A percentile compares a stretch with the other conserved stretches of the same genome.
Evolutionary conservation across 2,329 filamentous ascomycete species (phyloP).

Genomic region (Cladosporium sp.): DNA sequence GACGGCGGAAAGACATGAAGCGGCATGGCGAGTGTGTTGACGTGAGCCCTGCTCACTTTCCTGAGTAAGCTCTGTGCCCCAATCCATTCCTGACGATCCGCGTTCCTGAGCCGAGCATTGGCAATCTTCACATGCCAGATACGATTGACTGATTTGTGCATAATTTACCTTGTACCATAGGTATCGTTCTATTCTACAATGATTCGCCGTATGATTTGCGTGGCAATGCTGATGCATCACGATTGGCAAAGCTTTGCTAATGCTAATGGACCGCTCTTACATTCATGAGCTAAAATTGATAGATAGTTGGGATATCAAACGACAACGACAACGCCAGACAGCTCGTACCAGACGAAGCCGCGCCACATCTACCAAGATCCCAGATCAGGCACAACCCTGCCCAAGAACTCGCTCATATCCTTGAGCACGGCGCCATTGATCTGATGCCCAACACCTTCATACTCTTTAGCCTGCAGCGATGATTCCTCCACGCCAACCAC

Average conservation of each 20-base stretch:
- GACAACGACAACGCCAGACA: background rate
- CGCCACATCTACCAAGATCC: background rate
- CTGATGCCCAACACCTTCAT: slow-evolving; percentile 47
- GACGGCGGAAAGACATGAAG: too few relatives aligned
- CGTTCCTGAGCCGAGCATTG: slow-evolving; percentile 4
- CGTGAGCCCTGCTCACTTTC: background rate
- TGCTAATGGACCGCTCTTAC: too few relatives aligned
- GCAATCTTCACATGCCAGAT: slow-evolving; percentile 4
- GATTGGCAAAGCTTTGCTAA: too few relatives aligned
- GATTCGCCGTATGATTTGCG: too few relatives aligned
- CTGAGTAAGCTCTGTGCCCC: background rate
- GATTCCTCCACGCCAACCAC: slow-evolving; percentile 38
- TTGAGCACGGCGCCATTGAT: slow-evolving; percentile 40
- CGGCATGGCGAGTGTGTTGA: background rate
- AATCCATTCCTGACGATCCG: slow-evolving; percentile 5
- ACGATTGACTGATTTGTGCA: too few relatives aligned
- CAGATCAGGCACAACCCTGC: slow-evolving; percentile 37
- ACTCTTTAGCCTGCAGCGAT: slow-evolving; percentile 40
- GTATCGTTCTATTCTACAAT: too few relatives aligned
- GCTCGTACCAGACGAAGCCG: background rate
- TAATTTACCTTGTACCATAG: too few relatives aligned
- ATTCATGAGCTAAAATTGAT: background rate
- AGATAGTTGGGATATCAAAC: background rate
- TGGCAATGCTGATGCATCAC: too few relatives aligned
- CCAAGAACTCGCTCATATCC: slow-evolving; percentile 43